These are phyloP conservation scores for Microdochium paspali DNA, from an alignment of 2,329 filamentous ascomycete species.

Conservation along the genomic window DNA sequence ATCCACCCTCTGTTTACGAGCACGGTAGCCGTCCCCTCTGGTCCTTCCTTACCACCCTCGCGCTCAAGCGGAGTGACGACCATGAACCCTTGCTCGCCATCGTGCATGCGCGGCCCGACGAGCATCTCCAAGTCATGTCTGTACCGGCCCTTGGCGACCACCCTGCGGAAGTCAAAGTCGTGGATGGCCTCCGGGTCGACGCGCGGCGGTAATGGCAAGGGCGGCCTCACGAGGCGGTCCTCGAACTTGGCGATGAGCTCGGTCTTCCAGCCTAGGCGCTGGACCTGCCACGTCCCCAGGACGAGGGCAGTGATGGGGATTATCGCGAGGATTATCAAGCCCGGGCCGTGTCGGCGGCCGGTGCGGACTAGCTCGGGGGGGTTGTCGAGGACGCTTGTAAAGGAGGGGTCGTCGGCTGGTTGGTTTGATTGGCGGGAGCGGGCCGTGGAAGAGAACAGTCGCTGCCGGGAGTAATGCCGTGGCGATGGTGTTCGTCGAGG, in stretches of 20 bases:
- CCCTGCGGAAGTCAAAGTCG: constrained; percentile 87
- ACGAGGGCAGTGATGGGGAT: constrained; percentile 88
- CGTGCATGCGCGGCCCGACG: constrained; percentile 78
- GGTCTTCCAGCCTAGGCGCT: constrained; percentile 88
- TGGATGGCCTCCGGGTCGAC: constrained; percentile 73
- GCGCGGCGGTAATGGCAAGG: constrained; percentile 74
- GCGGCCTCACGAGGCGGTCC: constrained; percentile 78
- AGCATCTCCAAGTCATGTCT: constrained; percentile 94
- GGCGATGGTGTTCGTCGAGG: constrained; percentile 1
- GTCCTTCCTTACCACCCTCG: constrained; percentile 28
- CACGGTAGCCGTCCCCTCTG: constrained; percentile 50
- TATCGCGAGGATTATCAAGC: constrained; percentile 71
- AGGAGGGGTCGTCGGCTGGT: constrained; percentile 66
- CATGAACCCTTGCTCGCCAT: constrained; percentile 83
- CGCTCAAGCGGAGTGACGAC: constrained; percentile 88
- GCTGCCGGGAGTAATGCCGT: constrained; percentile 1
- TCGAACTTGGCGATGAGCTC: constrained; percentile 86
- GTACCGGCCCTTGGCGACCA: constrained; percentile 64
- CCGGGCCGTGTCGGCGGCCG: constrained; percentile 66
- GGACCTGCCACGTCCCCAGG: constrained; percentile 91
- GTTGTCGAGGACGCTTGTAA: constrained; percentile 79
- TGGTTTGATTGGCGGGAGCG: constrained; percentile 19
- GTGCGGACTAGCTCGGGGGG: constrained; percentile 72
- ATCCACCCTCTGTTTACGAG: constrained; percentile 93
- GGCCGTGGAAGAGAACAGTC: background rate